Evolutionary conservation across 371 early-diverging fungal species (phyloP), one percentile per base, ranked within the genome.

Genomic region (Apophysomyces ossiformis): DNA sequence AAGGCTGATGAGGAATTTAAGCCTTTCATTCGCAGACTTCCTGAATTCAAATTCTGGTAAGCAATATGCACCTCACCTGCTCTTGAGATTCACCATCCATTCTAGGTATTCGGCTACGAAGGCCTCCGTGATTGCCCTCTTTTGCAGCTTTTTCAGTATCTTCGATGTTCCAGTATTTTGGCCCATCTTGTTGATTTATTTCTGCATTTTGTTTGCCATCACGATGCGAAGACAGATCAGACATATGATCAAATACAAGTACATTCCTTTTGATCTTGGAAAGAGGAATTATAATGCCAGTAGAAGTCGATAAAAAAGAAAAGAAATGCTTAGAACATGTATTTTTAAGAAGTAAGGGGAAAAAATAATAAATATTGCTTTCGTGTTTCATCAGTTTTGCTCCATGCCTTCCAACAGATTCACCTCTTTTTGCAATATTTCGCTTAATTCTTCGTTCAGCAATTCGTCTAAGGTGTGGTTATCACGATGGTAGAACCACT

Each of bases 11-110:
- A 99, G 66, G 99, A 99, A 81, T 99, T 99, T 72, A 87, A 91
- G 60, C 99, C 99, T 4, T 99, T 99, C 78, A 95, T 99, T 64
- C 85, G 99, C 70, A 85, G 98, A 68, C 84, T 99, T 56, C 99
- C 99, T n/a, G 99, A 99, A 83, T 99, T 99, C 86, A 97, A 97
- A 76, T 99, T 97, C 77, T 99, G 99, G 99, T 91, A 85, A 69
- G 78, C 21, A 26, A 26, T 26, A 26, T 54, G 63, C 46, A 44
- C 44, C 15, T 39, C 4, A 39, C 37, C 11, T 8, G n/a, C 50
- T 59, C 57, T 59, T 18, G 4, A 21, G 56, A 45, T 37, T 60
- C 41, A 45, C 60, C n/a, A 8, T 9, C 35, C 12, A 43, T 16
- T 41, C 36, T 67, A 95, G 95, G 94, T 86, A 88, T 68, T 84